Base-by-base conservation (phyloP, 1,284 basidiomycete species). In the Spongispora temasekensis region DNA sequence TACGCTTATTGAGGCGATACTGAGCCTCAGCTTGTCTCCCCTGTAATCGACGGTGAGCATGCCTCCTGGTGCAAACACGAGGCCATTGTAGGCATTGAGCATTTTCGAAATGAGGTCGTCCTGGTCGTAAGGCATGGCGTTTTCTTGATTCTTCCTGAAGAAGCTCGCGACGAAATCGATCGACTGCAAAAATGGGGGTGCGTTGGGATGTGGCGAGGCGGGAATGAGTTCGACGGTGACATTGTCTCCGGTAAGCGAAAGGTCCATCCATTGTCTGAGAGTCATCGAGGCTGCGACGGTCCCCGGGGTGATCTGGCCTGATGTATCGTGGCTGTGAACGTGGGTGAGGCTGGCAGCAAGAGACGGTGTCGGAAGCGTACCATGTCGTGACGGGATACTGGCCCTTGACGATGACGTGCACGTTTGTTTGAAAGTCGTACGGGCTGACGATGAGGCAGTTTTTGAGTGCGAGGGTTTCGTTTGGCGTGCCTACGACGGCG, bases 41-140 rank as follows among this genome's bases (percentile, higher is more conserved):
- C 93, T 91, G 77, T 89, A 98, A 73, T 98, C 97, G 71, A 97
- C 95, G 2, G 92, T 89, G 60, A 98, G 78, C 19, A 88, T 77
- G 74, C 95, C 87, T 19, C 91, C 87, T 0, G 83, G 76, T 17
- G 89, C 86, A 74, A 97, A 91, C 59, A 95, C 78, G 71, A 90
- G 76, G 23, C 82, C 83, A 61, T 69, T 81, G 75, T 84, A 90
- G 1, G 83, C 84, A 52, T 84, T 85, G 62, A 93, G 69, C 75
- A 98, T 93, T 51, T 85, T 87, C 35, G 81, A 77, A 9, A 85
- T 82, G 81, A 98, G 91, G 56, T 98, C 94, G 65, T 97, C 96
- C 12, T 89, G 86, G 57, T 91, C 90, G 76, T 91, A 96, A 23
- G 85, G 81, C 66, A 90, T 88, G 1, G 83, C 74, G n/a, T 86